A percentile compares a stretch with the other conserved stretches of the same genome.
Conservation (phyloP, 2,329 filamentous ascomycete genomes). For the Fusarium tupiense region DNA sequence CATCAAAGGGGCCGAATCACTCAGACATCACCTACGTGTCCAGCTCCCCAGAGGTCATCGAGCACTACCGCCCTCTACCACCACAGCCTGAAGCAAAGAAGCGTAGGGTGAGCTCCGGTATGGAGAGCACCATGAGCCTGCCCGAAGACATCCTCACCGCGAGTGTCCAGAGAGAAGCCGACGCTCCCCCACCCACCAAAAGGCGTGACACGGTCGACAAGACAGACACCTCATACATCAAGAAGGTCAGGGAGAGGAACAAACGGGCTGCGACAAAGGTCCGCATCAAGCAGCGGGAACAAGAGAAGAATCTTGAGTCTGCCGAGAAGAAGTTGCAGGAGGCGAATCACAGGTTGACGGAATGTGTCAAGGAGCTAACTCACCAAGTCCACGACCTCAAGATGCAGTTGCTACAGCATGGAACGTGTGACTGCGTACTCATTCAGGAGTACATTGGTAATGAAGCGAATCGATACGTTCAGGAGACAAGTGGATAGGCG, state of each 20-base stretch:
- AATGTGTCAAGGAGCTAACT: background rate
- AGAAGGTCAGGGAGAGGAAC: background rate
- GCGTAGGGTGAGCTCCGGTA: background rate
- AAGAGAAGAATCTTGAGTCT: background rate
- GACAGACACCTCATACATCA: background rate
- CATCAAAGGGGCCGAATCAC: background rate
- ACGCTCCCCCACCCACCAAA: background rate
- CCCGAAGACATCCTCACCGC: background rate
- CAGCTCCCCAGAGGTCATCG: background rate
- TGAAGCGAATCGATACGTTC: background rate
- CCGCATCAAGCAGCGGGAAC: background rate
- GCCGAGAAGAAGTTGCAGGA: background rate
- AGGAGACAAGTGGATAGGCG: background rate
- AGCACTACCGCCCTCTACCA: background rate
- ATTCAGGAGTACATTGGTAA: background rate
- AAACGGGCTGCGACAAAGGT: background rate
- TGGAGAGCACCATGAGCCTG: background rate
- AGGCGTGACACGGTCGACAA: background rate
- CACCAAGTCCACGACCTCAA: background rate
- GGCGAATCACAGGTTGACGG: background rate
- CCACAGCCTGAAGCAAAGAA: background rate
- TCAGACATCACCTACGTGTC: background rate
- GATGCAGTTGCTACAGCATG: background rate
- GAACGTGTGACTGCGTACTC: background rate
- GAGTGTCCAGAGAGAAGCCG: background rate